Conservation (phyloP, 1,139 yeast species). For the Scheffersomyces segobiensis region DNA sequence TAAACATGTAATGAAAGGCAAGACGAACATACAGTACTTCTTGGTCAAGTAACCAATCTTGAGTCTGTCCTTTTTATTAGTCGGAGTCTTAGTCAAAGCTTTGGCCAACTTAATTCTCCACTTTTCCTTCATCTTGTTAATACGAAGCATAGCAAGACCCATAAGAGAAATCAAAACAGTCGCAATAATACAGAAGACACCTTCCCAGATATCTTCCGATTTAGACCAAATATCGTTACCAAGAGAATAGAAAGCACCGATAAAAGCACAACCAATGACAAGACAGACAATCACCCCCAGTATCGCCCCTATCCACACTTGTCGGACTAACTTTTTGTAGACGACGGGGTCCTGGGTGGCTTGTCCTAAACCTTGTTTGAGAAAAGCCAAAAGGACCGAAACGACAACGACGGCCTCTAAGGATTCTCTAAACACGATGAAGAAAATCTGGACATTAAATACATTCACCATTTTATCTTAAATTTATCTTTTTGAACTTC, state of each 20-base stretch:
- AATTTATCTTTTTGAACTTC: not conserved
- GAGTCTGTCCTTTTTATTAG: constrained; percentile 27
- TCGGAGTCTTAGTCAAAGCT: constrained; percentile 54
- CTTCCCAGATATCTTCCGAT: constrained; percentile 94
- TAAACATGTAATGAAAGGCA: constrained; percentile 80
- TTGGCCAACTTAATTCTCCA: constrained; percentile 89
- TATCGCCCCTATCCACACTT: constrained; percentile 79
- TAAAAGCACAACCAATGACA: constrained; percentile 79
- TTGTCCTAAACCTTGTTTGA: constrained; percentile 23
- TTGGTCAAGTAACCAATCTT: constrained; percentile 43
- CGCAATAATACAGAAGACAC: constrained; percentile 81
- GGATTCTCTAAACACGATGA: constrained; percentile 24
- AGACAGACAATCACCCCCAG: constrained; percentile 75
- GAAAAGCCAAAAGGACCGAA: constrained; percentile 23
- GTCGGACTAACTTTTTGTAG: constrained; percentile 35
- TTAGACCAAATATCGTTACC: constrained; percentile 82
- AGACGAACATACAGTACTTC: constrained; percentile 73
- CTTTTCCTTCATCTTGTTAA: constrained; percentile 87
- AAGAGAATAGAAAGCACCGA: constrained; percentile 77
- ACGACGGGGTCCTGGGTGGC: constrained; percentile 18
- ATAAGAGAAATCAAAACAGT: constrained; percentile 78
- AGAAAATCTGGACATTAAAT: constrained; percentile 24
- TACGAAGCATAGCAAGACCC: constrained; percentile 91
- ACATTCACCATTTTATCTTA: constrained; percentile 17
- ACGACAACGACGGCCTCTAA: constrained; percentile 23